A percentile compares a stretch with the other conserved stretches of the same genome.
phyloP scores from a whole-genome alignment of 2,329 filamentous ascomycete genomes.

The Didymella exigua region DNA sequence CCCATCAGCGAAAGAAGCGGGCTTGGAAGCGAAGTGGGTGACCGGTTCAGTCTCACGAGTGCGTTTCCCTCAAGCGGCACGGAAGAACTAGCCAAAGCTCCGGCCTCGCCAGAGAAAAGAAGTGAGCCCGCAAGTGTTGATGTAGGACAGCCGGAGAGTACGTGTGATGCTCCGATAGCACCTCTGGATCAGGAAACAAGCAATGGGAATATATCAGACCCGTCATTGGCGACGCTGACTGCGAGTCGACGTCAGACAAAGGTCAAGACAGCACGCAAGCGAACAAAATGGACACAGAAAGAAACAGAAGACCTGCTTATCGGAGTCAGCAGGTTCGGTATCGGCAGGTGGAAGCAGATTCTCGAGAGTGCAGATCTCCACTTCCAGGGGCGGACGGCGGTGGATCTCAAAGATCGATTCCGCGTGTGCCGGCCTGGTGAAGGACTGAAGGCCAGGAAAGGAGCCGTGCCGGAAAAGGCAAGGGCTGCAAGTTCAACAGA shows the following conservation, averaged over 20 bases:
- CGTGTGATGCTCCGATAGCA: not conserved
- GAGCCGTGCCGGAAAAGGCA: conserved; percentile 48
- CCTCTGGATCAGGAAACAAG: not conserved
- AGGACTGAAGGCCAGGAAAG: conserved; percentile 29
- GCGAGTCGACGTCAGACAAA: conserved; percentile 19
- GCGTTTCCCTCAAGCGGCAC: not conserved
- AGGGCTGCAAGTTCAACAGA: not conserved
- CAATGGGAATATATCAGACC: not conserved
- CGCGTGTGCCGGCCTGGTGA: conserved; percentile 59
- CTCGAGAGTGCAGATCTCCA: conserved; percentile 61
- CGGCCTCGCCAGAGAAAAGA: not conserved
- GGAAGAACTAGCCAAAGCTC: conserved; percentile 2
- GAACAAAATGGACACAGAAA: conserved; percentile 66
- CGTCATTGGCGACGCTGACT: not conserved
- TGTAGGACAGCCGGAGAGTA: not conserved
- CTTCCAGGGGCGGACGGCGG: conserved; percentile 64
- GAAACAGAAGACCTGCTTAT: conserved; percentile 64
- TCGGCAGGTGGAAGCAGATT: conserved; percentile 70
- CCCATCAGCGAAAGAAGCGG: conserved; percentile 58
- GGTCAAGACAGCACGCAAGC: conserved; percentile 56
- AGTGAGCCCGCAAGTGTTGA: not conserved
- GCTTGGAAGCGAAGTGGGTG: conserved; percentile 30
- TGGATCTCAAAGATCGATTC: conserved; percentile 68
- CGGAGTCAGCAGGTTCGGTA: conserved; percentile 65
- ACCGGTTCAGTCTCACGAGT: conserved; percentile 2